Evolutionary conservation across 108 stramenopile species (phyloP).

Genomic region (Asterionellopsis glacialis): DNA sequence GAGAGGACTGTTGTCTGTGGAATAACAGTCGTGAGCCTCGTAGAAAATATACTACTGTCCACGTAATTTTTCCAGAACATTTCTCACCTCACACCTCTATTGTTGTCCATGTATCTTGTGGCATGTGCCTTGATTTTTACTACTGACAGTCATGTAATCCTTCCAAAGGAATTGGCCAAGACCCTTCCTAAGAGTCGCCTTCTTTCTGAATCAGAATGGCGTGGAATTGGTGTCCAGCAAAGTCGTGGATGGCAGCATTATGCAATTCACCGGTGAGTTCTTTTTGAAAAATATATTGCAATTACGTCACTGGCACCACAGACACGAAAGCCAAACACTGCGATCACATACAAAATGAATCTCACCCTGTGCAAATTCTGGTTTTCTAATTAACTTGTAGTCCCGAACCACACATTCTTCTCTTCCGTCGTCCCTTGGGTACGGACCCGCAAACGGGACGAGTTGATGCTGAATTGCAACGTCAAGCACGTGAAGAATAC

Average conservation of each 20-base stretch:
- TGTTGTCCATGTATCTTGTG: background rate
- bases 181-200: constrained; percentile 91
- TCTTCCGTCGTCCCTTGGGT: constrained; percentile 96
- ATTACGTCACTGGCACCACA: no score
- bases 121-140: background rate
- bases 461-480: constrained; percentile 80
- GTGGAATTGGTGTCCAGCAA: constrained; percentile 96
- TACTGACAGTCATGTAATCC: constrained; percentile 81
- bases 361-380: no score
- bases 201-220: constrained; percentile 95
- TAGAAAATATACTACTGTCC: background rate
- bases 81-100: background rate
- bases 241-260: constrained; percentile 98
- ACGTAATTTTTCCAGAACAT: background rate
- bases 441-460: constrained; percentile 94
- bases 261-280: constrained; percentile 89
- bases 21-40: no score
- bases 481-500: constrained; percentile 83
- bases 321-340: no score
- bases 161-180: constrained; percentile 96
- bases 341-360: no score
- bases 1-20: no score
- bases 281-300: no score
- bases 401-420: constrained; percentile 97
- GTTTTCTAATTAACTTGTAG: constrained; percentile 24